Percentiles rank a stretch among this genome's conserved stretches.
Conservation (phyloP, 352 stramenopile species). For the Globisporangium emineosum region DNA sequence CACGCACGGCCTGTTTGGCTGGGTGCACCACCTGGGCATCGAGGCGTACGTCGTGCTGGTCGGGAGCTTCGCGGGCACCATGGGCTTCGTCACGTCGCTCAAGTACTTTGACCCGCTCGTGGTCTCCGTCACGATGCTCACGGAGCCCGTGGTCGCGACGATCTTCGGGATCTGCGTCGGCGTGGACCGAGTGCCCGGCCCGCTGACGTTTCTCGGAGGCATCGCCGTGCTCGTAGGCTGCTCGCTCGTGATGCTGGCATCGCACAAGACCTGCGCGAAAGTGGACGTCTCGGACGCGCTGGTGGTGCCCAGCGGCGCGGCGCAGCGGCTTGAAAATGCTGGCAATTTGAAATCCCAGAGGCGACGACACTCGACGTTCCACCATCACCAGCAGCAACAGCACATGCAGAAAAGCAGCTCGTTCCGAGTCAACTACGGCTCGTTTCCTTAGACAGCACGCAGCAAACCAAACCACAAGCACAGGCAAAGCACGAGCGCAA, state of each 20-base stretch:
- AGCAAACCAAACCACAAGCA: neutral
- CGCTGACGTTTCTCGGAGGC: conserved; percentile 41
- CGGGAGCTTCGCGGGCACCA: conserved; percentile 41
- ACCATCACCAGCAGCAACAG: conserved; percentile 7
- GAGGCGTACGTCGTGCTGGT: conserved; percentile 51
- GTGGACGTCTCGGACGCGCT: conserved; percentile 42
- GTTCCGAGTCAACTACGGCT: conserved; percentile 22
- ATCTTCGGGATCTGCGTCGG: conserved; percentile 40
- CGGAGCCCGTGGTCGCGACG: conserved; percentile 47
- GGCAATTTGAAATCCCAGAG: neutral
- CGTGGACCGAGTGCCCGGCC: conserved; percentile 33
- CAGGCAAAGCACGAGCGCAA: neutral
- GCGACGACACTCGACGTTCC: conserved; percentile 15
- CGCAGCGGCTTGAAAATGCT: neutral
- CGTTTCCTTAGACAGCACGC: conserved; percentile 16
- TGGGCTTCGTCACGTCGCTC: conserved; percentile 51
- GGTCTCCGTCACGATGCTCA: conserved; percentile 54
- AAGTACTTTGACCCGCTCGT: conserved; percentile 64
- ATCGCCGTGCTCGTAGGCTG: conserved; percentile 34
- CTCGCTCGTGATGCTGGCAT: conserved; percentile 38
- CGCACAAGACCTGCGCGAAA: conserved; percentile 28
- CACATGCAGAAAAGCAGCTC: neutral
- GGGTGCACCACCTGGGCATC: conserved; percentile 44
- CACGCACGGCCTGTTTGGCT: conserved; percentile 35
- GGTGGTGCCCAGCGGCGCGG: conserved; percentile 7